phyloP scores from a whole-genome alignment of 305 asterid species.

The Salvia sclarea region DNA sequence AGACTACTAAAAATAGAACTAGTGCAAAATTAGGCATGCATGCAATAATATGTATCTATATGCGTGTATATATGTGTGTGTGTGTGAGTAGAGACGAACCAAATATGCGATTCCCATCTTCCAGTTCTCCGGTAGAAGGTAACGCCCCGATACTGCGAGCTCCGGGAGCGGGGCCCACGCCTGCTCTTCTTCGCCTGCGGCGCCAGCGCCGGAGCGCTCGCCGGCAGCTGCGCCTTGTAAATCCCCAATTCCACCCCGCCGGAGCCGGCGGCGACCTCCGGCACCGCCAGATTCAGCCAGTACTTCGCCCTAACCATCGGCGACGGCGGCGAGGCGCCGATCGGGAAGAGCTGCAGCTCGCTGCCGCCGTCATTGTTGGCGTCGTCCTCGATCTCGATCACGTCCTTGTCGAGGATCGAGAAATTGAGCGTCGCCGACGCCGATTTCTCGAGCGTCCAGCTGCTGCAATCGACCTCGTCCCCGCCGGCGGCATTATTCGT shows the following conservation, averaged over 20 bases:
- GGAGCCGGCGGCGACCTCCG: conserved; percentile 40
- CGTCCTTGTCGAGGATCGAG: conserved; percentile 53
- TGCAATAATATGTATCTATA: conserved; percentile 23
- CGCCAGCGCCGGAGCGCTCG: conserved; percentile 37
- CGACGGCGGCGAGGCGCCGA: conserved; percentile 29
- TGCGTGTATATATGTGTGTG: neutral
- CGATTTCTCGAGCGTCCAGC: conserved; percentile 38
- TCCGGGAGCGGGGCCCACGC: conserved; percentile 94
- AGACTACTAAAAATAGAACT: conserved; percentile 19
- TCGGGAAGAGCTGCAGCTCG: conserved; percentile 71
- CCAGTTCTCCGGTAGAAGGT: conserved; percentile 96
- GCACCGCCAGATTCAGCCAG: conserved; percentile 68
- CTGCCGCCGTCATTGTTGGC: conserved; percentile 23
- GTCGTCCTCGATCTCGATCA: conserved; percentile 50
- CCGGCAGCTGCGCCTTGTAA: conserved; percentile 35
- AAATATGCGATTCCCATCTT: conserved; percentile 97
- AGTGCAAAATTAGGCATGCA: conserved; percentile 33
- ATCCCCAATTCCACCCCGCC: conserved; percentile 46
- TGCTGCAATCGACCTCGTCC: conserved; percentile 61
- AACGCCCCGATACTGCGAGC: conserved; percentile 93
- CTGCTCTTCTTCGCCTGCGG: conserved; percentile 78
- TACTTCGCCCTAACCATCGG: conserved; percentile 42
- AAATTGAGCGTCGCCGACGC: conserved; percentile 58
- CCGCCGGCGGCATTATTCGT: conserved; percentile 43
- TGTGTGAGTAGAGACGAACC: conserved; percentile 46